Conservation (phyloP, 352 stramenopile genomes). For the Elongisporangium prolatum region DNA sequence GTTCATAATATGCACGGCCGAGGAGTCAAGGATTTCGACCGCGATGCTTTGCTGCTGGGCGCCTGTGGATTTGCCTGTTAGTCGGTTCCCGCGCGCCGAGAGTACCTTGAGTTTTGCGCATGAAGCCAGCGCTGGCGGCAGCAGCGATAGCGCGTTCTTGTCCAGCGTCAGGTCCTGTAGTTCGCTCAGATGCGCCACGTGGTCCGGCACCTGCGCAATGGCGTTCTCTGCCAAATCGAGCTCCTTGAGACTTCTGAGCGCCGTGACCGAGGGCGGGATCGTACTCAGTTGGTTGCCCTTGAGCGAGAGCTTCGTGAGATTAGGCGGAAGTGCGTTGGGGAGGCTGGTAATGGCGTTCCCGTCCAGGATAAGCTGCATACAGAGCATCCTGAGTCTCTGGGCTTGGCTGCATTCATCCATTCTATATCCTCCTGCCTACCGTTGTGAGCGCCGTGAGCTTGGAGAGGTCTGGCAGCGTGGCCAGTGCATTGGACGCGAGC, state of each 20-base stretch:
- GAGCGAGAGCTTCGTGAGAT: constrained; percentile 74
- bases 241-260: constrained; percentile 52
- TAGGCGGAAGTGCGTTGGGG: constrained; percentile 47
- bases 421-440: constrained; percentile 15
- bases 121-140: constrained; percentile 41
- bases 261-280: constrained; percentile 41
- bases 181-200: constrained; percentile 38
- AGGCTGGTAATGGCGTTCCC: constrained; percentile 63
- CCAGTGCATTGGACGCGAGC: constrained; percentile 50
- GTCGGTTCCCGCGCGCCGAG: constrained; percentile 51
- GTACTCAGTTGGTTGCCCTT: constrained; percentile 46
- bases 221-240: constrained; percentile 68
- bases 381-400: background rate
- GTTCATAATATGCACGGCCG: constrained; percentile 77
- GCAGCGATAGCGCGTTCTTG: constrained; percentile 36
- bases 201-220: constrained; percentile 33
- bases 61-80: constrained; percentile 19
- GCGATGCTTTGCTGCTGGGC: constrained; percentile 42
- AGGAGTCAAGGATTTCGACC: constrained; percentile 42
- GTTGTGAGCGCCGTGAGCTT: constrained; percentile 60
- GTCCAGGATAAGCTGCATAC: constrained; percentile 60
- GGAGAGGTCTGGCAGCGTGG: constrained; percentile 59
- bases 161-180: constrained; percentile 71
- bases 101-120: constrained; percentile 75
- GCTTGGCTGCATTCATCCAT: constrained; percentile 5